Conservation (phyloP, 2,329 filamentous ascomycete species). For the Stylonectria norvegica region DNA sequence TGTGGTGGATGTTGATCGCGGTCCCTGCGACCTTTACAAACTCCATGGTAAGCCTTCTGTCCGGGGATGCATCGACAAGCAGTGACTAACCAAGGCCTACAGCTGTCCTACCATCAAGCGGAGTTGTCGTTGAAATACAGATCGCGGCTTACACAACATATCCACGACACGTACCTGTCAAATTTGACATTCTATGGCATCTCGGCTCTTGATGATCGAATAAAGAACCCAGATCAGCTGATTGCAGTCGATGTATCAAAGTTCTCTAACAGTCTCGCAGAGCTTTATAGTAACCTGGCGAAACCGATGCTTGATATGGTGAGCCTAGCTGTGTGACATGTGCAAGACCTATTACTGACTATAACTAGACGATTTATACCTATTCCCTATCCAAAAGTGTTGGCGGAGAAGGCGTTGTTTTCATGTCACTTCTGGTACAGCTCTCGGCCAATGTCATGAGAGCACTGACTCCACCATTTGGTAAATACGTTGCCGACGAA, state of each 20-base stretch:
- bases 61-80: no score
- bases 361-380: conserved; percentile 75
- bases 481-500: conserved; percentile 96
- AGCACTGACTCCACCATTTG: conserved; percentile 90
- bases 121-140: conserved; percentile 91
- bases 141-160: conserved; percentile 86
- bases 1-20: conserved; percentile 99
- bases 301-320: conserved; percentile 94
- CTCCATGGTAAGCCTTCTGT: conserved; percentile 74
- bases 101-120: conserved; percentile 96
- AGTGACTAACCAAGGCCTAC: conserved; percentile 11
- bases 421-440: conserved; percentile 93
- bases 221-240: conserved; percentile 97
- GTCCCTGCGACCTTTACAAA: conserved; percentile 97
- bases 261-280: conserved; percentile 91
- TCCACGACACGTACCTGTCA: conserved; percentile 94
- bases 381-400: conserved; percentile 90
- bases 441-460: conserved; percentile 91
- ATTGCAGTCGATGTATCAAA: conserved; percentile 96
- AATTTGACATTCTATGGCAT: conserved; percentile 98
- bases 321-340: conserved; percentile 17
- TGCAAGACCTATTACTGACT: conserved; percentile 26
- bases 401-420: conserved; percentile 91
- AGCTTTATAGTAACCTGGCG: conserved; percentile 92
- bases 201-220: conserved; percentile 89